A percentile compares a stretch with the other conserved stretches of the same genome.
Evolutionary conservation across 2,329 filamentous ascomycete genomes (phyloP).

Genomic region (Alternaria sp.): DNA sequence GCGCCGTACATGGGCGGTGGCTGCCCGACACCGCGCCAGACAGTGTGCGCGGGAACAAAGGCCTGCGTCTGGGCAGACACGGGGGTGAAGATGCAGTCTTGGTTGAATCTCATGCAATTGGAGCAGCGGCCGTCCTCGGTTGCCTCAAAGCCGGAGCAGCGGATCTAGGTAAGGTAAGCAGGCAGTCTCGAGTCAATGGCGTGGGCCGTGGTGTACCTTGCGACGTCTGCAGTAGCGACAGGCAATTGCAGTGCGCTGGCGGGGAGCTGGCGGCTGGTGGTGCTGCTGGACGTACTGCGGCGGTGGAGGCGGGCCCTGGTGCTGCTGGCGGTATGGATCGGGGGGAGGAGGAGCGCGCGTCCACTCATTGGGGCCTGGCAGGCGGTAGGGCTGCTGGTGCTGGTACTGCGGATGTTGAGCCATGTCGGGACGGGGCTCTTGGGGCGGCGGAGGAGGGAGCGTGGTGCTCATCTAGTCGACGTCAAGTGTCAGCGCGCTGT

Average conservation of each 20-base stretch:
- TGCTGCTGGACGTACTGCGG: conserved; percentile 46
- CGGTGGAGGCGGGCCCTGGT: conserved; percentile 50
- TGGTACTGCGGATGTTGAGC: conserved; percentile 53
- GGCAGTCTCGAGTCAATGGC: neutral
- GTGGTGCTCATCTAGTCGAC: conserved; percentile 38
- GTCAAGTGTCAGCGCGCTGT: conserved; percentile 28
- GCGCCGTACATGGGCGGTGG: conserved; percentile 60
- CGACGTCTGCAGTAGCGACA: conserved; percentile 66
- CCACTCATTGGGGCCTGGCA: conserved; percentile 56
- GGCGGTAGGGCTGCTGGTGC: conserved; percentile 51
- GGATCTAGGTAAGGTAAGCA: conserved; percentile 62
- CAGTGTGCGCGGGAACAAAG: conserved; percentile 74
- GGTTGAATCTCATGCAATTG: conserved; percentile 75
- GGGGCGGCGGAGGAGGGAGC: conserved; percentile 41
- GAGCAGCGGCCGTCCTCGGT: conserved; percentile 74
- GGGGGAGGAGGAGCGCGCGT: conserved; percentile 47
- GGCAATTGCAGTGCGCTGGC: conserved; percentile 66
- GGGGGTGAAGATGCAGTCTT: conserved; percentile 78
- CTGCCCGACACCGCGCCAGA: conserved; percentile 57
- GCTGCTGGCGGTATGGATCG: conserved; percentile 49
- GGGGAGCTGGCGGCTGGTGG: conserved; percentile 58
- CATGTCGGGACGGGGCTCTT: conserved; percentile 53
- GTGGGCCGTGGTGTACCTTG: conserved; percentile 54
- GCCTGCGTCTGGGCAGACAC: conserved; percentile 76
- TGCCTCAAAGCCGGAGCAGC: conserved; percentile 76